Evolutionary conservation across 768 basidiomycete species (phyloP).

Genomic region (Rhizopogon vinicolor): DNA sequence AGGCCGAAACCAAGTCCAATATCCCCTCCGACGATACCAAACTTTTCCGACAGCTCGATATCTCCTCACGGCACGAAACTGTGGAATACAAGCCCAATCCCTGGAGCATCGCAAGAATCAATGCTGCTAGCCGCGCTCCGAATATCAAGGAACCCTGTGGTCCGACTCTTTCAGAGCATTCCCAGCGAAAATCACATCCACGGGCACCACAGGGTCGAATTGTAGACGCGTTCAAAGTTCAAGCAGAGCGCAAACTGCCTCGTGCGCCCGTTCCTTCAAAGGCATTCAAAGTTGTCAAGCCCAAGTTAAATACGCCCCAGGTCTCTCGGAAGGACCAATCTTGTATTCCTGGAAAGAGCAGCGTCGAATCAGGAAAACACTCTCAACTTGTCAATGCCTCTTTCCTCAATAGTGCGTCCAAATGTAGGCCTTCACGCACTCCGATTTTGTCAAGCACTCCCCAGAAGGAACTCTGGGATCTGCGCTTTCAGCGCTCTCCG

Average conservation of each 20-base stretch:
- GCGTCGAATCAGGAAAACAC: not conserved
- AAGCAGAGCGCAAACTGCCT: slow-evolving; percentile 19
- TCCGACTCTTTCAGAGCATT: not conserved
- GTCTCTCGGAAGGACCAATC: slow-evolving; percentile 16
- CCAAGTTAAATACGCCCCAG: slow-evolving; percentile 1
- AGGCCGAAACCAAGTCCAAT: slow-evolving; percentile 9
- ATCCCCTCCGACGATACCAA: slow-evolving; percentile 18
- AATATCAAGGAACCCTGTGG: not conserved
- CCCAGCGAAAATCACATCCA: slow-evolving; percentile 1
- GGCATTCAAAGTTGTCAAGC: not conserved
- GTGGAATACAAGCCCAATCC: slow-evolving; percentile 72
- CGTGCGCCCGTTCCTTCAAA: not conserved
- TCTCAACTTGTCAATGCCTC: not conserved
- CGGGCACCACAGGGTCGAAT: slow-evolving; percentile 28
- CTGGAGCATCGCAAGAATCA: slow-evolving; percentile 77
- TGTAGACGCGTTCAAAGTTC: slow-evolving; percentile 43
- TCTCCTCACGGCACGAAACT: slow-evolving; percentile 54
- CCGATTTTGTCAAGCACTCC: not conserved
- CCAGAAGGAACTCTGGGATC: not conserved
- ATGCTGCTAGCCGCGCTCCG: slow-evolving; percentile 52
- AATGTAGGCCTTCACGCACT: not conserved
- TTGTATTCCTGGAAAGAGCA: slow-evolving; percentile 1
- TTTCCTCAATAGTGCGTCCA: not conserved
- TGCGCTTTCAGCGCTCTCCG: not conserved
- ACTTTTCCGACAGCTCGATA: slow-evolving; percentile 48